These are phyloP conservation scores for Alloascoidea africana DNA, from an alignment of 805 yeast species.

Conservation along the genomic window DNA sequence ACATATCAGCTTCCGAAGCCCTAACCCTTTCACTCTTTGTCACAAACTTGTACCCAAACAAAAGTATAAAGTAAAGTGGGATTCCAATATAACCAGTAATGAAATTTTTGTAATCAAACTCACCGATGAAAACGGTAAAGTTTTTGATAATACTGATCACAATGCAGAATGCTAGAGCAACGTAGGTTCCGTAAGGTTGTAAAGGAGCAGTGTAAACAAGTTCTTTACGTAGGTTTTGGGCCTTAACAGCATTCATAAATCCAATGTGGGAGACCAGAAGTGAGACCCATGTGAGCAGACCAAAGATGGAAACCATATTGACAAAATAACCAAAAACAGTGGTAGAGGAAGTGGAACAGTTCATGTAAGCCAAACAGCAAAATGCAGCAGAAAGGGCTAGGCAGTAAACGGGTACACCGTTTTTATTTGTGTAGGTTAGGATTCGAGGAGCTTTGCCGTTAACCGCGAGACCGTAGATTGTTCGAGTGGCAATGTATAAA, in stretches of 20 bases:
- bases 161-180: slow-evolving; percentile 37
- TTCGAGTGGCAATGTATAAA: slow-evolving; percentile 64
- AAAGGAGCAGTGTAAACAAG: slow-evolving; percentile 51
- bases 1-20: slow-evolving; percentile 46
- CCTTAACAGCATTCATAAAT: slow-evolving; percentile 49
- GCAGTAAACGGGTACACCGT: slow-evolving; percentile 58
- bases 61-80: slow-evolving; percentile 42
- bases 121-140: slow-evolving; percentile 53
- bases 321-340: slow-evolving; percentile 46
- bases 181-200: slow-evolving; percentile 52
- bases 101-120: slow-evolving; percentile 45
- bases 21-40: slow-evolving; percentile 31
- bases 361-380: slow-evolving; percentile 58
- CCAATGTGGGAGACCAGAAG: slow-evolving; percentile 52
- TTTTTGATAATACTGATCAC: slow-evolving; percentile 50
- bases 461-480: slow-evolving; percentile 53
- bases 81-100: slow-evolving; percentile 70
- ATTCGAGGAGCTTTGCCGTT: slow-evolving; percentile 63
- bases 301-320: slow-evolving; percentile 63
- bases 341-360: slow-evolving; percentile 38
- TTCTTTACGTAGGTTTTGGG: slow-evolving; percentile 45
- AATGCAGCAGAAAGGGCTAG: slow-evolving; percentile 34
- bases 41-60: slow-evolving; percentile 41
- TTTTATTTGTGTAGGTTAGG: slow-evolving; percentile 46
- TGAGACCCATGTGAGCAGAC: slow-evolving; percentile 61